phyloP scores from a whole-genome alignment of 2,329 filamentous ascomycete genomes.

The Beauveria caledonica region DNA sequence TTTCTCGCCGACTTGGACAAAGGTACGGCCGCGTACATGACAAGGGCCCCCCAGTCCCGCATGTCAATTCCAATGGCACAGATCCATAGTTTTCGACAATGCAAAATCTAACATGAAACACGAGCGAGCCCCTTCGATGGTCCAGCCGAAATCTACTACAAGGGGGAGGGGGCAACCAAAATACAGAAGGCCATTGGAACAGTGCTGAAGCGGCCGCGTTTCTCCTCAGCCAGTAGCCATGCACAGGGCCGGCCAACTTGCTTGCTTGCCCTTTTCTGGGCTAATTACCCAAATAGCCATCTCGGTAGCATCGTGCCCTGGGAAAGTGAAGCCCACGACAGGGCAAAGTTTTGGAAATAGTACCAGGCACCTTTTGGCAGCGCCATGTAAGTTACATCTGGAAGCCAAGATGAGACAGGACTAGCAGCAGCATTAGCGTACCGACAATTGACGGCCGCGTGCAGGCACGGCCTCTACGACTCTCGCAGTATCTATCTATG shows the following conservation, averaged over 20 bases:
- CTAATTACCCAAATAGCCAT: neutral
- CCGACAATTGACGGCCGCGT: neutral
- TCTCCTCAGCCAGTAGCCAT: neutral
- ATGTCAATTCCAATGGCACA: no score
- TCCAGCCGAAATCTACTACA: no score
- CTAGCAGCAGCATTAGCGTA: neutral
- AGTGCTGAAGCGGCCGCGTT: neutral
- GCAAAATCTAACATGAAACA: no score
- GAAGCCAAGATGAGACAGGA: neutral
- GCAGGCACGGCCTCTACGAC: neutral
- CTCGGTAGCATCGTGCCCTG: neutral
- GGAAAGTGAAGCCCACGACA: neutral
- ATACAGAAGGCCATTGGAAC: neutral
- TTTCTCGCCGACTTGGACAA: neutral
- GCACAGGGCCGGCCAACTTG: neutral
- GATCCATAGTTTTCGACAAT: no score
- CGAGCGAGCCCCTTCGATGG: no score
- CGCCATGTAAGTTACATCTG: conserved; percentile 2
- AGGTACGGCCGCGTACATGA: neutral
- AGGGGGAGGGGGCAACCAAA: no score
- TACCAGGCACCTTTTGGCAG: neutral
- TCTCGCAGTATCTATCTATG: no score
- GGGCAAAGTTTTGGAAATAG: neutral
- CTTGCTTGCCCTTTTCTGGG: neutral
- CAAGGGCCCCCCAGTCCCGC: no score